Percentiles rank a stretch among this genome's conserved stretches.
These are phyloP conservation scores for Albifimbria verrucaria DNA, from an alignment of 2,329 filamentous ascomycete genomes.

Conservation along the genomic window DNA sequence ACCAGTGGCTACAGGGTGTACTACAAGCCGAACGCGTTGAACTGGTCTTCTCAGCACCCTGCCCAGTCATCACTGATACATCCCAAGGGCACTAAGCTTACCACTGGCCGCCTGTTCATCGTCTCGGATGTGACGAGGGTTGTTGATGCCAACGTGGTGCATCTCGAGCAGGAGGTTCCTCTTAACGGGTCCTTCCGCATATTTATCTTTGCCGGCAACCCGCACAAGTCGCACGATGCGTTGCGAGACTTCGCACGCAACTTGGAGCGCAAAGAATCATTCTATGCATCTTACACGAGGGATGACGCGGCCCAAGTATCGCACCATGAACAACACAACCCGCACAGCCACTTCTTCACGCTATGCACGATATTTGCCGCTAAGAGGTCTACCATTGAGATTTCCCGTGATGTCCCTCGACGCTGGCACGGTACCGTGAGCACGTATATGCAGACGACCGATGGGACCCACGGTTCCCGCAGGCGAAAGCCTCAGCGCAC, in stretches of 20 bases:
- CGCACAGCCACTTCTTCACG: constrained; percentile 79
- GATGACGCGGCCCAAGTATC: constrained; percentile 59
- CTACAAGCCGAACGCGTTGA: constrained; percentile 78
- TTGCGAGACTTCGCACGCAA: constrained; percentile 67
- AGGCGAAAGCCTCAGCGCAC: constrained; percentile 72
- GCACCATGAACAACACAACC: constrained; percentile 79
- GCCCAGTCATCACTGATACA: constrained; percentile 70
- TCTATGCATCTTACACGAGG: constrained; percentile 66
- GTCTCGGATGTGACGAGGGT: constrained; percentile 83
- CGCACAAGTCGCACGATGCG: constrained; percentile 55
- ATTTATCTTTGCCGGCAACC: constrained; percentile 78
- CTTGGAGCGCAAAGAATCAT: constrained; percentile 64
- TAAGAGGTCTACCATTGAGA: constrained; percentile 66
- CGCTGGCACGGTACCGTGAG: constrained; percentile 73
- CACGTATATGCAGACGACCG: constrained; percentile 86
- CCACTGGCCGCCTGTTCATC: constrained; percentile 71
- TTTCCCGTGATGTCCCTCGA: constrained; percentile 66
- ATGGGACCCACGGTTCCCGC: constrained; percentile 66
- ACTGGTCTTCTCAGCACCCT: constrained; percentile 74
- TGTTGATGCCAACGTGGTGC: constrained; percentile 83
- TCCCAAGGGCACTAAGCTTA: constrained; percentile 61
- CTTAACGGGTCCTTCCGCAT: constrained; percentile 85
- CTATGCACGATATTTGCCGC: constrained; percentile 73
- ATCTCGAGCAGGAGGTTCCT: constrained; percentile 86
- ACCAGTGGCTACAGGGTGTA: constrained; percentile 89